Evolutionary conservation across 2,329 filamentous ascomycete species (phyloP).

Genomic region (Talaromyces sp.): DNA sequence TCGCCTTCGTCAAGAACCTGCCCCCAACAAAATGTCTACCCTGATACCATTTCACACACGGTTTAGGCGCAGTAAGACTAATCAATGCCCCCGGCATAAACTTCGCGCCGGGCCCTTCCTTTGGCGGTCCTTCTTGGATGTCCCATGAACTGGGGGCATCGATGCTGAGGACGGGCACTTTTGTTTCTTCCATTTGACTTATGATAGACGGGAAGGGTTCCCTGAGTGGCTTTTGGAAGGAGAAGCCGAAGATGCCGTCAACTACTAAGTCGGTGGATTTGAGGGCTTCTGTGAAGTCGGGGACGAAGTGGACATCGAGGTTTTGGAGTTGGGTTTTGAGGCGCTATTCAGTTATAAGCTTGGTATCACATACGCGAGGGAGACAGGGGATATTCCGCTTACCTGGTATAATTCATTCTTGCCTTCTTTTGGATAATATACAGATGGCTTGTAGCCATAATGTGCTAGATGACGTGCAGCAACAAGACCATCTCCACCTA

Average conservation of each 20-base stretch:
- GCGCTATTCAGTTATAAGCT: slow-evolving; percentile 52
- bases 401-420: slow-evolving; percentile 89
- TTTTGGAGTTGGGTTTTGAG: slow-evolving; percentile 81
- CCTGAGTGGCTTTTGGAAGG: slow-evolving; percentile 87
- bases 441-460: slow-evolving; percentile 82
- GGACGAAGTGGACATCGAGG: slow-evolving; percentile 76
- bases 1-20: slow-evolving; percentile 73
- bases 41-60: slow-evolving; percentile 76
- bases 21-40: slow-evolving; percentile 92
- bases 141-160: slow-evolving; percentile 95
- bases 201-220: slow-evolving; percentile 87
- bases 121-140: slow-evolving; percentile 80
- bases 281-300: slow-evolving; percentile 71
- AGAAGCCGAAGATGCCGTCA: slow-evolving; percentile 95
- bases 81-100: slow-evolving; percentile 81
- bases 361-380: neutral
- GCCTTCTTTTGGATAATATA: slow-evolving; percentile 91
- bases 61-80: slow-evolving; percentile 91
- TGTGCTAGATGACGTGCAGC: slow-evolving; percentile 88
- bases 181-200: slow-evolving; percentile 68
- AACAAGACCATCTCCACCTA: slow-evolving; percentile 90
- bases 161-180: slow-evolving; percentile 77
- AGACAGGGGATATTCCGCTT: slow-evolving; percentile 23
- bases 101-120: slow-evolving; percentile 69
- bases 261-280: slow-evolving; percentile 73